Base-by-base conservation (phyloP, 352 stramenopile species). In the Pythium coloratum region DNA sequence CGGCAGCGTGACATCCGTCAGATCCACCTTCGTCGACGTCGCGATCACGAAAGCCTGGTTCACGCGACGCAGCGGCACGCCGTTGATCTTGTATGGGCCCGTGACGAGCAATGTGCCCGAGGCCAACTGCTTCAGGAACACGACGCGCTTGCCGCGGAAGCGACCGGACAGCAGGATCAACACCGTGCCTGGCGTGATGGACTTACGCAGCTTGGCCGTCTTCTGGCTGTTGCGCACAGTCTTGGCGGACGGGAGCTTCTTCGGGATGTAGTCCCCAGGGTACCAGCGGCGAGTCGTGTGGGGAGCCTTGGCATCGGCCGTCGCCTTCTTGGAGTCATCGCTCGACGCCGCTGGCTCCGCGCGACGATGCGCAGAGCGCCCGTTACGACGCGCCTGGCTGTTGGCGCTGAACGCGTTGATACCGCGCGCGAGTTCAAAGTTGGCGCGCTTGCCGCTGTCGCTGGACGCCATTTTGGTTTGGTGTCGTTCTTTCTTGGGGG, bases 11-110 rank as follows among this genome's bases (percentile, higher is more conserved):
- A 99, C 88, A 55, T 82, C 80, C 49, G 76, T 84, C 28, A 99
- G 78, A 77, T 99, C 95, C 28, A 99, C 81, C 76, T 96, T 98
- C 47, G 96, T 98, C 34, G 90, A 98, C 13, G 97, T 99, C 47
- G 93, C 97, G 75, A 99, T 99, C 32, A 99, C 97, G 76, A 98
- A 99, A 20, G 94, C 91, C 82, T 98, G 96, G 80, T 99, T 99
- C 47, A 99, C 94, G 59, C 97, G 93, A 63, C 96, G 88, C 61
- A 99, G 79, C 26, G 96, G 97, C 40, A 99, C 96, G 67, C 96
- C 96, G 82, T 99, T 99, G 61, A 99, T 87, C 81, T 97, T 95
- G 88, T 98, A 99, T 16, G 97, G 97, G 54, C 96, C 96, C 18
- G 93, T 96, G 28, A 99, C 90, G 16, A 99, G 80, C 40, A 99